A percentile compares a stretch with the other conserved stretches of the same genome.
These are phyloP conservation scores for Tetracladium marchalianum DNA, from an alignment of 495 filamentous ascomycete species.

Conservation along the genomic window DNA sequence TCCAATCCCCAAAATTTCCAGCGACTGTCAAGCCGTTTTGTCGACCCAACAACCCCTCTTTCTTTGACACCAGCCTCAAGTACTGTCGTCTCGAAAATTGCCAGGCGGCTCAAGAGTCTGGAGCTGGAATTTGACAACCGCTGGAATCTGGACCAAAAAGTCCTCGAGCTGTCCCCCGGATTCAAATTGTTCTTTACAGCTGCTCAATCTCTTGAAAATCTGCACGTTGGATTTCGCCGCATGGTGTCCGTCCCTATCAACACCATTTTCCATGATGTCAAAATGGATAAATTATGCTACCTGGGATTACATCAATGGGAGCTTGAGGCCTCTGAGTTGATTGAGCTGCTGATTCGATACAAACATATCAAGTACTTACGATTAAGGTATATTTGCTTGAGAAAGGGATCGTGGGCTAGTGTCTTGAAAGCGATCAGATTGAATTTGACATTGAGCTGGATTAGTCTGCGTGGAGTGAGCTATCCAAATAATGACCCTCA, in stretches of 20 bases:
- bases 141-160: conserved; percentile 41
- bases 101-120: conserved; percentile 44
- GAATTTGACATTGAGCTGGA: conserved; percentile 51
- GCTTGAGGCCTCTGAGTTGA: conserved; percentile 48
- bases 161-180: conserved; percentile 41
- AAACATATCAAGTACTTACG: conserved; percentile 46
- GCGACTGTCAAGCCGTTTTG: conserved; percentile 53
- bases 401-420: conserved; percentile 51
- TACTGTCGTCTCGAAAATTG: conserved; percentile 39
- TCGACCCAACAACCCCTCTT: conserved; percentile 49
- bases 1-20: conserved; percentile 41
- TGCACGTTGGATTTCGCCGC: conserved; percentile 57
- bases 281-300: conserved; percentile 50
- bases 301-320: conserved; percentile 59
- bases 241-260: conserved; percentile 38
- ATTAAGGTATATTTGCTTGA: conserved; percentile 47
- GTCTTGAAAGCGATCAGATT: conserved; percentile 45
- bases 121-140: conserved; percentile 47
- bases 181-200: conserved; percentile 48
- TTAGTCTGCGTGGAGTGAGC: conserved; percentile 50
- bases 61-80: conserved; percentile 37
- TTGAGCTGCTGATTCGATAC: conserved; percentile 46
- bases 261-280: conserved; percentile 50
- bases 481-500: conserved; percentile 40
- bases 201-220: conserved; percentile 49